Conservation (phyloP, 1,284 basidiomycete species). For the Leccinum discolor region DNA sequence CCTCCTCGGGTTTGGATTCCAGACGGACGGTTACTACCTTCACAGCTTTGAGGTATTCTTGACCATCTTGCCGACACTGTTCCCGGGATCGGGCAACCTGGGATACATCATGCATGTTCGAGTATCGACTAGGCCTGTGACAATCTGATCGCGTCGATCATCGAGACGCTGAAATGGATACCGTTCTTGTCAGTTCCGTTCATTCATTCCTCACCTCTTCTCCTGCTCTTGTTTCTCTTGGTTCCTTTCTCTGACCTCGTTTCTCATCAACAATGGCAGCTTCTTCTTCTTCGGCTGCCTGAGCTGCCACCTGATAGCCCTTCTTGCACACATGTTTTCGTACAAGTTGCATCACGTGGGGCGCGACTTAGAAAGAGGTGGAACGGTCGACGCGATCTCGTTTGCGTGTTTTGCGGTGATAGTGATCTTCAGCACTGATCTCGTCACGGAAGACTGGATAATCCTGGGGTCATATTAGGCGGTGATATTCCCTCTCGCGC, state of each 20-base stretch:
- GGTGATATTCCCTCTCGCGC: no score
- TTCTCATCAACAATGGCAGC: conserved; percentile 37
- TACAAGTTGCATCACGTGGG: conserved; percentile 52
- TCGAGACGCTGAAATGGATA: conserved; percentile 62
- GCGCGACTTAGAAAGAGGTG: no score
- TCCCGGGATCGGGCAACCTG: conserved; percentile 72
- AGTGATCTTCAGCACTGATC: no score
- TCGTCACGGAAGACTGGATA: no score
- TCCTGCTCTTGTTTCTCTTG: background rate
- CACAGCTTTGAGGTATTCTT: conserved; percentile 78
- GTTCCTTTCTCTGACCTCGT: background rate
- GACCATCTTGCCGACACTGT: conserved; percentile 66
- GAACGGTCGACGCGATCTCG: background rate
- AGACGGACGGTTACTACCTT: conserved; percentile 69
- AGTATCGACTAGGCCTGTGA: conserved; percentile 71
- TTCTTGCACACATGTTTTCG: no score
- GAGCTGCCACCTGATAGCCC: no score
- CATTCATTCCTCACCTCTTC: background rate
- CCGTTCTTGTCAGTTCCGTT: conserved; percentile 51
- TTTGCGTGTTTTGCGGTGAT: no score
- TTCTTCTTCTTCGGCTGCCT: conserved; percentile 45
- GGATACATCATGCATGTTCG: conserved; percentile 62
- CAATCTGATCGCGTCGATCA: conserved; percentile 39
- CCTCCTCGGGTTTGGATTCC: conserved; percentile 63
- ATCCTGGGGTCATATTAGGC: no score